A percentile compares a stretch with the other conserved stretches of the same genome.
These are phyloP conservation scores for Phytophthora quininea DNA, from an alignment of 352 stramenopile species.

Conservation along the genomic window DNA sequence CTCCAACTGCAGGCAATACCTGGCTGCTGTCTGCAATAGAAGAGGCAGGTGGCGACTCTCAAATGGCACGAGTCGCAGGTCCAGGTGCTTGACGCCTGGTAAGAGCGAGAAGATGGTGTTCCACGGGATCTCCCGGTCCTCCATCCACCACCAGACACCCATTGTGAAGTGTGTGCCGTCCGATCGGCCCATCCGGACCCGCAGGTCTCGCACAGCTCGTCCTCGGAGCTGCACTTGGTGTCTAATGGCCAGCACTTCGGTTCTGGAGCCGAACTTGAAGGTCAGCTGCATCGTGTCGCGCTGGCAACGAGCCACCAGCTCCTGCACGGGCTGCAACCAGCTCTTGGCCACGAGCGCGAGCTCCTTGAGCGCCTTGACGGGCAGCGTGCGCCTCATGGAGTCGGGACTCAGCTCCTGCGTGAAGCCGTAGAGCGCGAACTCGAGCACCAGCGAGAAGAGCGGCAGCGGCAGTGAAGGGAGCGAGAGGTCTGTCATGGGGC, in stretches of 20 bases:
- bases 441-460: conserved; percentile 40
- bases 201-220: conserved; percentile 32
- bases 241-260: conserved; percentile 30
- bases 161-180: conserved; percentile 36
- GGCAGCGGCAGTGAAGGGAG: conserved; percentile 33
- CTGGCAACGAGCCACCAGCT: conserved; percentile 31
- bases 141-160: conserved; percentile 38
- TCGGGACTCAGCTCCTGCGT: conserved; percentile 15
- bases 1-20: conserved; percentile 38
- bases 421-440: conserved; percentile 31
- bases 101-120: conserved; percentile 29
- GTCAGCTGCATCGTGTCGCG: conserved; percentile 39
- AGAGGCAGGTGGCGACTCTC: conserved; percentile 30
- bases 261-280: conserved; percentile 32
- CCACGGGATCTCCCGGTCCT: conserved; percentile 38
- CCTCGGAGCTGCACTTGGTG: conserved; percentile 33
- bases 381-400: conserved; percentile 5
- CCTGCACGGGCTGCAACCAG: conserved; percentile 39
- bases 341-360: conserved; percentile 42
- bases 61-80: conserved; percentile 35
- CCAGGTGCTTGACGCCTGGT: conserved; percentile 29
- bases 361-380: conserved; percentile 18
- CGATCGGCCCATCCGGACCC: conserved; percentile 37
- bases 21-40: conserved; percentile 32
- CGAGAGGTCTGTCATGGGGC: conserved; percentile 9